Base-by-base conservation (phyloP, 2,329 filamentous ascomycete genomes). In the Sclerotiophoma versabilis region DNA sequence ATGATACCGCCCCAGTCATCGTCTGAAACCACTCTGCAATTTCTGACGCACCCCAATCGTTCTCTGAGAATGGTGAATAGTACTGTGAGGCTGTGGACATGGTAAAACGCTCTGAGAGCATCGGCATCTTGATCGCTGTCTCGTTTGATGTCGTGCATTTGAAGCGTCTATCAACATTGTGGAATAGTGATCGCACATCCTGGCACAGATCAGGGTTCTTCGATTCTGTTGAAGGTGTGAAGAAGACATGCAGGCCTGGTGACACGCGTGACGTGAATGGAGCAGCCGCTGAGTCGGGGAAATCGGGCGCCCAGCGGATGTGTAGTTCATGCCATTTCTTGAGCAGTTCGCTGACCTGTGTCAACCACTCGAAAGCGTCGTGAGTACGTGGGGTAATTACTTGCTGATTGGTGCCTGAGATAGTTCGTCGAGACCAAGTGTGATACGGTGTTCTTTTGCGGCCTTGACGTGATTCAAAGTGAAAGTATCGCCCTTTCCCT, bases 171-270 rank as follows among this genome's bases (percentile, higher is more conserved):
- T 3, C 3, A 11, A 19, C 30, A 15, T 14, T 36, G 32, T 32
- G 11, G 14, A 50, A 50, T 2, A 43, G 8, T 19, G 38, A 50
- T 14, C 47, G 30, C 19, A 50, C 38, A 37, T 44, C 47, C 20
- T 37, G 47, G 33, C 47, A 50, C 4, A 50, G 38, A 14, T 57
- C 52, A 2, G 55, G 54, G 20, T 65, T 51, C 5, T 61, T 70
- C 22, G 75, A 70, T 26, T 76, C 70, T n/a, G 38, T 37, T 5
- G 74, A 72, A 0, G 89, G 89, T 0, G 88, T 90, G 70, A 88
- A 92, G 65, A 90, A 90, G 22, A 92, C 79, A 78, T 97, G 92
- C 19, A 98, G 78, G 2, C 93, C 93, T 0, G 93, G 87, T 2
- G 91, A 87, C 12, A 92, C 75, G 54, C 90, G 84, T 45, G 92